Conservation (phyloP, 2,329 filamentous ascomycete species). For the Dactylellina cionopaga region DNA sequence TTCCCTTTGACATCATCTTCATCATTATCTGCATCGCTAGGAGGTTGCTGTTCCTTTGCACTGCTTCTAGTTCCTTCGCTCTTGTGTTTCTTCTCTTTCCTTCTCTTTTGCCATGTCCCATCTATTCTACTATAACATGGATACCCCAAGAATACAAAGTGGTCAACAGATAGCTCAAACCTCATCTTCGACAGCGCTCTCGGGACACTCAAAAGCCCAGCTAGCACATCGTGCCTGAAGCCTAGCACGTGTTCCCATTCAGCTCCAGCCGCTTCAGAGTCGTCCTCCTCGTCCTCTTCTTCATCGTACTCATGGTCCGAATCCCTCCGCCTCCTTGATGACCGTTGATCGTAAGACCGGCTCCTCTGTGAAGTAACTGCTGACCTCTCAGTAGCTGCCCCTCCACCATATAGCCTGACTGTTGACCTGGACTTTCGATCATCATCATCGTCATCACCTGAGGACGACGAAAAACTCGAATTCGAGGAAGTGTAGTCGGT, state of each 20-base stretch:
- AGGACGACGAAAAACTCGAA: slow-evolving; percentile 53
- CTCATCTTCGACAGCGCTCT: slow-evolving; percentile 80
- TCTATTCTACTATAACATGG: slow-evolving; percentile 83
- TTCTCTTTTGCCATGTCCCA: slow-evolving; percentile 78
- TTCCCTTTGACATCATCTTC: slow-evolving; percentile 59
- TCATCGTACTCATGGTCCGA: slow-evolving; percentile 58
- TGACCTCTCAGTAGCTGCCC: slow-evolving; percentile 49
- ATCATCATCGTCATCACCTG: slow-evolving; percentile 55
- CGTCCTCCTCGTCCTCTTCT: slow-evolving; percentile 60
- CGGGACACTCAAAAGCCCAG: slow-evolving; percentile 80
- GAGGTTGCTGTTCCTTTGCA: slow-evolving; percentile 53
- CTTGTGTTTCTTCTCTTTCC: slow-evolving; percentile 61
- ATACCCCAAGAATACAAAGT: slow-evolving; percentile 81
- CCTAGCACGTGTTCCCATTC: slow-evolving; percentile 77
- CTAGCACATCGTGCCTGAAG: slow-evolving; percentile 78
- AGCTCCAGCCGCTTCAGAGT: slow-evolving; percentile 63
- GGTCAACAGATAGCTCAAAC: slow-evolving; percentile 84
- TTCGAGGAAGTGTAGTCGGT: slow-evolving; percentile 61
- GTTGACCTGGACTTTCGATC: slow-evolving; percentile 59
- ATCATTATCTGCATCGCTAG: slow-evolving; percentile 58
- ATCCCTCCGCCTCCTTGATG: slow-evolving; percentile 45
- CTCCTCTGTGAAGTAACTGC: slow-evolving; percentile 53
- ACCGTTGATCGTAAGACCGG: slow-evolving; percentile 36
- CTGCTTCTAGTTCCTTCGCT: slow-evolving; percentile 6
- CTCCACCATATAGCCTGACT: slow-evolving; percentile 47